A percentile compares a stretch with the other conserved stretches of the same genome.
Evolutionary conservation across 2,329 filamentous ascomycete genomes (phyloP).

Genomic region (Aspergillus nomiae): DNA sequence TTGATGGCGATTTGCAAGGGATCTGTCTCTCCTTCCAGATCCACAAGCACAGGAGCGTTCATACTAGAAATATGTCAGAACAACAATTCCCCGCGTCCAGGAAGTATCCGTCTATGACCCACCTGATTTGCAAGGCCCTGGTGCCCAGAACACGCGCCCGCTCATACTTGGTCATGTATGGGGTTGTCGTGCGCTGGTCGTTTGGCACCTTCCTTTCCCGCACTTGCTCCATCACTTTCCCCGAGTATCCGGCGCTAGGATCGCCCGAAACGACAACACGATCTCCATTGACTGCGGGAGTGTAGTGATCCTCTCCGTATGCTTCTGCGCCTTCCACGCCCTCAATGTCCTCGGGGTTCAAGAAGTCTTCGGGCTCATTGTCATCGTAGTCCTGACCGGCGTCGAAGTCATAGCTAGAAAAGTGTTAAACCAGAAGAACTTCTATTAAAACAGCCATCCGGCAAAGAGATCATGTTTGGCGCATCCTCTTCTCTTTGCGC

Average conservation of each 20-base stretch:
- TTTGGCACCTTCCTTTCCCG: slow-evolving; percentile 86
- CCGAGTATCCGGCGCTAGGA: slow-evolving; percentile 48
- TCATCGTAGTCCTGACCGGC: slow-evolving; percentile 69
- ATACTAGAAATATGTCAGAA: slow-evolving; percentile 61
- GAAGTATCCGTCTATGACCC: slow-evolving; percentile 31
- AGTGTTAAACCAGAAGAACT: slow-evolving; percentile 28
- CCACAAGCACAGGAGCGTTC: slow-evolving; percentile 95
- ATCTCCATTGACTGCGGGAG: slow-evolving; percentile 41
- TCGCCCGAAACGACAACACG: slow-evolving; percentile 52
- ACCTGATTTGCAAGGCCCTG: slow-evolving; percentile 94
- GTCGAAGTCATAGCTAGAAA: slow-evolving; percentile 50
- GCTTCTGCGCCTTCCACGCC: slow-evolving; percentile 57
- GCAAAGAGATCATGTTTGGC: slow-evolving; percentile 1
- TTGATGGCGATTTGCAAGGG: slow-evolving; percentile 97
- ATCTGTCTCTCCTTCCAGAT: slow-evolving; percentile 96
- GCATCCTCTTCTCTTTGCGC: slow-evolving; percentile 9
- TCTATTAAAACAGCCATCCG: not conserved
- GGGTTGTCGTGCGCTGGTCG: slow-evolving; percentile 86
- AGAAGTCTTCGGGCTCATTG: slow-evolving; percentile 61
- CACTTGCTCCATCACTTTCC: slow-evolving; percentile 59
- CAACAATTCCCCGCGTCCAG: not conserved
- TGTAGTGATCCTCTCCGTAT: slow-evolving; percentile 52
- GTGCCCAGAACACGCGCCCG: slow-evolving; percentile 90
- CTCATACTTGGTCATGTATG: slow-evolving; percentile 99
- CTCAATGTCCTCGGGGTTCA: slow-evolving; percentile 57